Conservation (phyloP, 805 yeast species). For the Metschnikowia peoriensis region DNA sequence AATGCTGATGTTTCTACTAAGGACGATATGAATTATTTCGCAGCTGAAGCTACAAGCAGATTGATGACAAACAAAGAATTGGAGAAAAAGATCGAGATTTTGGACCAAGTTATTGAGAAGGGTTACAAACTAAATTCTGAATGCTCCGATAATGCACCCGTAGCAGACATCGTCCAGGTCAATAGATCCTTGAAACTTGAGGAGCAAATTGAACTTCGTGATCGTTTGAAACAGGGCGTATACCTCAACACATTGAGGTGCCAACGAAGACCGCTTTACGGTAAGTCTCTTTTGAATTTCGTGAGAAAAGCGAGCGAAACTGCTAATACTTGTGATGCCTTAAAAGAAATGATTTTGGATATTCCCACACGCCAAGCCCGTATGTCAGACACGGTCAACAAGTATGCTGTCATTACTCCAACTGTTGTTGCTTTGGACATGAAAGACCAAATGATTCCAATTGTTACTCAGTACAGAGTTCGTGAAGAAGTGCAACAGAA, state of each 20-base stretch:
- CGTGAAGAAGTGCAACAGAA: constrained; percentile 30
- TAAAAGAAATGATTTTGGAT: constrained; percentile 29
- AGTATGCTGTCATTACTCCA: constrained; percentile 87
- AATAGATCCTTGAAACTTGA: constrained; percentile 54
- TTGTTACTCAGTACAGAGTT: constrained; percentile 31
- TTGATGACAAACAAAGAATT: constrained; percentile 51
- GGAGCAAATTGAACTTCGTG: constrained; percentile 52
- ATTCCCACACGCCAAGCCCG: constrained; percentile 28
- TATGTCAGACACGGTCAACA: constrained; percentile 57
- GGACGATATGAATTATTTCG: constrained; percentile 46
- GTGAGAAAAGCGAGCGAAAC: constrained; percentile 5
- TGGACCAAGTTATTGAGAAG: constrained; percentile 40
- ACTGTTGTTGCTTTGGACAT: constrained; percentile 74
- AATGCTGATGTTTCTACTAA: constrained; percentile 56
- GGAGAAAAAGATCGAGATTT: constrained; percentile 39
- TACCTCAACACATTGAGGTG: constrained; percentile 70
- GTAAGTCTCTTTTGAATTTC: constrained; percentile 50
- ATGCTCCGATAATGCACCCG: constrained; percentile 7
- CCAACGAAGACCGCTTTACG: constrained; percentile 63
- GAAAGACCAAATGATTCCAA: constrained; percentile 50
- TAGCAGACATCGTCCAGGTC: constrained; percentile 50
- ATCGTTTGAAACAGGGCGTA: constrained; percentile 51
- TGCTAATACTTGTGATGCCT: constrained; percentile 13
- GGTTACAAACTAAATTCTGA: neutral
- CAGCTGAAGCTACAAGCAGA: constrained; percentile 40